phyloP scores from a whole-genome alignment of 2,329 filamentous ascomycete species.

The Aspergillus ruber region DNA sequence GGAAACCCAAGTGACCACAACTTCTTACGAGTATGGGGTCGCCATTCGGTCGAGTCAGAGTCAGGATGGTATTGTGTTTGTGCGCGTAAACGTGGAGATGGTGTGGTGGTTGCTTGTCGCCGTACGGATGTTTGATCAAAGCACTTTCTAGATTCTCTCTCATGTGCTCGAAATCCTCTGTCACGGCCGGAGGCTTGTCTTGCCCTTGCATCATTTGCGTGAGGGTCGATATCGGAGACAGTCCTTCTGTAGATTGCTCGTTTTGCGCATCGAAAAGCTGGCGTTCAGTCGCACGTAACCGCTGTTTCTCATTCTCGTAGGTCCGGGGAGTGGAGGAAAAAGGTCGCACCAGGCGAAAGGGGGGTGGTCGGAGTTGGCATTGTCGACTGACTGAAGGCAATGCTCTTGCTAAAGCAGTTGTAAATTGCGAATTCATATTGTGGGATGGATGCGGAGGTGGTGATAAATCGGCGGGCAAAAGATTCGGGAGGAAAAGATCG shows the following conservation, averaged over 20 bases:
- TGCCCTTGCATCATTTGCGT: slow-evolving; percentile 26
- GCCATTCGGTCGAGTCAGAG: slow-evolving; percentile 73
- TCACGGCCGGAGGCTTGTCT: slow-evolving; percentile 15
- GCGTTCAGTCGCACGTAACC: slow-evolving; percentile 20
- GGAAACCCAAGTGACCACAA: slow-evolving; percentile 85
- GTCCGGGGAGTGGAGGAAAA: slow-evolving; percentile 28
- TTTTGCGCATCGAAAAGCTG: slow-evolving; percentile 21
- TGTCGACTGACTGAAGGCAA: slow-evolving; percentile 27
- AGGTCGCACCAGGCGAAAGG: slow-evolving; percentile 17
- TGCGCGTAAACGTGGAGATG: slow-evolving; percentile 81
- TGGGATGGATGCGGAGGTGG: slow-evolving; percentile 1
- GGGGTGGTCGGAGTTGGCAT: slow-evolving; percentile 16
- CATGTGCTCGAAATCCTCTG: slow-evolving; percentile 25
- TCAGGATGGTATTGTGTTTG: slow-evolving; percentile 95
- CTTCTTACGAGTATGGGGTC: slow-evolving; percentile 74
- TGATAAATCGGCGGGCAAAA: not conserved
- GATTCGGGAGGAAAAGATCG: slow-evolving; percentile 13
- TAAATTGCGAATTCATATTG: slow-evolving; percentile 28
- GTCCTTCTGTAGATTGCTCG: slow-evolving; percentile 11
- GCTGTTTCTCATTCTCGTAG: slow-evolving; percentile 13
- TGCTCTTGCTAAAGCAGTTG: slow-evolving; percentile 24
- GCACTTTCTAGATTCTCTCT: slow-evolving; percentile 29
- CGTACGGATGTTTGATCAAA: slow-evolving; percentile 30
- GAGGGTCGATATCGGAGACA: slow-evolving; percentile 23
- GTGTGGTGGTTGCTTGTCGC: slow-evolving; percentile 51